Evolutionary conservation across 345 rosid genomes (phyloP).

Genomic region (Moricandia moricandioides): DNA sequence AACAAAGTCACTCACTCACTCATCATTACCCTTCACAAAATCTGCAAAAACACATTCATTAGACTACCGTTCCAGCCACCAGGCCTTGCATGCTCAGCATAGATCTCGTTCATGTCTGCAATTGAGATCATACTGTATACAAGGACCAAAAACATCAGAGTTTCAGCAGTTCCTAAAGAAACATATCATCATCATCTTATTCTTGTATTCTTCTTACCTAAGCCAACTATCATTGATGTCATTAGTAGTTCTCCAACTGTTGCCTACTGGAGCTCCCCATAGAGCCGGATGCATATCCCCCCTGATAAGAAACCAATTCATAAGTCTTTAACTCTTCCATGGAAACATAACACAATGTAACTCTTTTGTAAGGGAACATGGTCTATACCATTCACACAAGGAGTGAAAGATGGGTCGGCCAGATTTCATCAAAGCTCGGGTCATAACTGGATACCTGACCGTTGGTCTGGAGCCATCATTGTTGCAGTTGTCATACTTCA

Average conservation of each 20-base stretch:
- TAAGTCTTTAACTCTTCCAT: neutral
- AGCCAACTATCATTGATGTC: slow-evolving; percentile 75
- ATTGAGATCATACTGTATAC: slow-evolving; percentile 68
- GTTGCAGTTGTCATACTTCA: slow-evolving; percentile 90
- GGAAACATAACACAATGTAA: neutral
- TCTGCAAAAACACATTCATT: neutral
- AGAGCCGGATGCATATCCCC: slow-evolving; percentile 92
- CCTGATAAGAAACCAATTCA: slow-evolving; percentile 31
- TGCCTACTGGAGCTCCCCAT: slow-evolving; percentile 77
- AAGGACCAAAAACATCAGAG: neutral
- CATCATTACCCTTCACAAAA: neutral
- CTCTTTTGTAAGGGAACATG: neutral
- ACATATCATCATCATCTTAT: neutral
- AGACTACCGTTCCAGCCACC: slow-evolving; percentile 97
- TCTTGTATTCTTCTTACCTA: slow-evolving; percentile 41
- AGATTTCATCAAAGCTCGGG: slow-evolving; percentile 68
- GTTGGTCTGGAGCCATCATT: slow-evolving; percentile 62
- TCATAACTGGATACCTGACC: slow-evolving; percentile 80
- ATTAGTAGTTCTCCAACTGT: slow-evolving; percentile 93
- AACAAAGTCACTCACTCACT: slow-evolving; percentile 1
- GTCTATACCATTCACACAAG: slow-evolving; percentile 77
- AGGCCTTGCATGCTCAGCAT: slow-evolving; percentile 83
- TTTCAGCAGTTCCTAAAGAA: neutral
- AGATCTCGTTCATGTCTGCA: slow-evolving; percentile 74
- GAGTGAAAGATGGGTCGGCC: slow-evolving; percentile 82